Base-by-base conservation (phyloP, 116 monocot species). In the Phalaenopsis hybrid region DNA sequence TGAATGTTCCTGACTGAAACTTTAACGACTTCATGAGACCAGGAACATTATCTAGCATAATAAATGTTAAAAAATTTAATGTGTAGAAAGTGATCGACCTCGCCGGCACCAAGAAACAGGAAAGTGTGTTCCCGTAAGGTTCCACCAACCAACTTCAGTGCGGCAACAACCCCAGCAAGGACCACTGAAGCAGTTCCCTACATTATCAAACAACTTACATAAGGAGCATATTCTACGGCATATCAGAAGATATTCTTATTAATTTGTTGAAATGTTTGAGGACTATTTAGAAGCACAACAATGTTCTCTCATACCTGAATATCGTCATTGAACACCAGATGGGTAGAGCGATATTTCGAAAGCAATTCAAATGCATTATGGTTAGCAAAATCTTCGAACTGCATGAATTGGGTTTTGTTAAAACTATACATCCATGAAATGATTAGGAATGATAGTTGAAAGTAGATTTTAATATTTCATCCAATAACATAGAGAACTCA, bases 351-450 rank as follows among this genome's bases (percentile, higher is more conserved):
- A 77, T 93, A 93, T 82, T 85, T 93, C 8, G 81, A 81, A 73
- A 93, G 91, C 79, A 93, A 83, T 46, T 89, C 83, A 79, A 93
- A 91, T 86, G 94, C 94, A 82, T 94, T 92, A 75, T 94, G 92
- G 80, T 94, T 94, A 8, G 94, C 94, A 79, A 94, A 92, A 61
- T 94, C 92, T 84, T 94, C 94, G 85, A 94, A 94, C 92, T 92
- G 83, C 61, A 82, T 55, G 31, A 51, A 82, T 21, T 65, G 68
- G 33, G 59, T 75, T 41, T 55, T 18, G 51, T 44, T 55, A 50
- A 37, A 12, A 50, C 20, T 33, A 31, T 17, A 45, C 28, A 79
- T 58, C 25, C 48, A 79, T 10, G 9, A 70, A 70, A 37, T 18
- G 44, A 75, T 11, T 51, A 15, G 20, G 8, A 45, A 6, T 6